Evolutionary conservation across 176 grass and related monocot genomes (phyloP).

Genomic region (Hsuehochloa calcarea): DNA sequence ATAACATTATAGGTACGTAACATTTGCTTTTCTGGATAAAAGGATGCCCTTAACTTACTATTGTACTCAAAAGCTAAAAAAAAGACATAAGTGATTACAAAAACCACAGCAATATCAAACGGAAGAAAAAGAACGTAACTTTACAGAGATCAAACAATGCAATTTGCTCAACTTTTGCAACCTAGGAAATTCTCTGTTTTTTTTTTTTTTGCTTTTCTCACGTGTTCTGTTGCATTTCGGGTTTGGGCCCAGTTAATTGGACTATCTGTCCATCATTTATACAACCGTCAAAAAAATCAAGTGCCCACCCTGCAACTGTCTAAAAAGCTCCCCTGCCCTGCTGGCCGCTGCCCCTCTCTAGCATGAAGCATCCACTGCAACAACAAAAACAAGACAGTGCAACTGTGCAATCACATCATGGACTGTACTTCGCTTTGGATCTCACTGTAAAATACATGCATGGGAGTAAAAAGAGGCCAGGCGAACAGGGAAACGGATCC

Average conservation of each 20-base stretch:
- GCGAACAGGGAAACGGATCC: too few species aligned
- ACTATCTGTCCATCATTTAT: neutral
- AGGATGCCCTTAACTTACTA: too few species aligned
- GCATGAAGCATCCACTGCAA: neutral
- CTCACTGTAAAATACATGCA: neutral
- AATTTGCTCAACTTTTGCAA: neutral
- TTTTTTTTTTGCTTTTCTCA: neutral
- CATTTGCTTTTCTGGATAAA: too few species aligned
- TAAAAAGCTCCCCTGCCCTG: neutral
- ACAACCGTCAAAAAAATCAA: neutral
- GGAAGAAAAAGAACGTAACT: neutral
- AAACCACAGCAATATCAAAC: neutral
- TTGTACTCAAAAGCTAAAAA: too few species aligned
- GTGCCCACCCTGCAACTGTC: neutral
- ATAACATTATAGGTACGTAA: too few species aligned
- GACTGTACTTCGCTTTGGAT: neutral
- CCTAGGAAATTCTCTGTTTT: neutral
- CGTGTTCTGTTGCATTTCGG: neutral
- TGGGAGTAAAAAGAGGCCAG: neutral
- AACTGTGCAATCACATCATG: neutral
- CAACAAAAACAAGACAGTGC: conserved; percentile 11
- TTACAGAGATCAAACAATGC: neutral
- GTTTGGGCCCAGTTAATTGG: neutral
- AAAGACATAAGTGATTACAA: too few species aligned
- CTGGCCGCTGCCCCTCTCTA: neutral